Evolutionary conservation across 805 yeast genomes (phyloP), one percentile per base, ranked within the genome.

Genomic region (Sugiyamaella lignohabitans): DNA sequence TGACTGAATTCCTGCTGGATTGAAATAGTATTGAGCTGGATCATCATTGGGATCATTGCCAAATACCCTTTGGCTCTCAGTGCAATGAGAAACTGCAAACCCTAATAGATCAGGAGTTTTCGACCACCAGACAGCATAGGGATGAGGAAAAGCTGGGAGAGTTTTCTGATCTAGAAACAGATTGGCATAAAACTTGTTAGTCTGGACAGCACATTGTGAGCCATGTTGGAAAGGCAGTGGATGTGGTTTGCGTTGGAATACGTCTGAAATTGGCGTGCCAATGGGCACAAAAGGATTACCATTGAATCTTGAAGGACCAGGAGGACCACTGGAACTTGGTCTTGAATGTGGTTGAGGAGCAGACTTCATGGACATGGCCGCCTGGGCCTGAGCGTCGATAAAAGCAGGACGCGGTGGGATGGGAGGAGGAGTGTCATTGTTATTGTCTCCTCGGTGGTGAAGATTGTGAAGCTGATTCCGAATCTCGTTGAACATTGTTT

Each of bases 141-240:
- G 95, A 55, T 83, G 87, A 0, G 91, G 78, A 88, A 89, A 86
- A 0, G 80, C 74, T 0, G 91, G 86, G 47, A 76, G 69, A 2
- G 78, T 75, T 59, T 83, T 91, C 46, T 73, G 72, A 0, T 74
- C 87, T 30, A 86, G 70, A 8, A 85, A 63, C 62, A 86, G 64
- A 63, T 86, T 86, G 32, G 84, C 82, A 61, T 80, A 86, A 58
- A 85, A 86, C 59, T 85, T 84, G 62, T 86, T 86, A 5, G 95
- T 85, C 50, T 81, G 81, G 23, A 82, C 70, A 1, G 87, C 82
- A 16, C 47, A 47, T 11, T 44, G 11, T 16, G 35, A 14, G 6
- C 32, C 37, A 23, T 45, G 47, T 5, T 46, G 39, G 2, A 55
- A 53, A 8, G 23, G 40, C 34, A 54, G 19, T 3, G 54, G 54